Evolutionary conservation across 208 protist species (phyloP).

Genomic region (Leishmania turanica): DNA sequence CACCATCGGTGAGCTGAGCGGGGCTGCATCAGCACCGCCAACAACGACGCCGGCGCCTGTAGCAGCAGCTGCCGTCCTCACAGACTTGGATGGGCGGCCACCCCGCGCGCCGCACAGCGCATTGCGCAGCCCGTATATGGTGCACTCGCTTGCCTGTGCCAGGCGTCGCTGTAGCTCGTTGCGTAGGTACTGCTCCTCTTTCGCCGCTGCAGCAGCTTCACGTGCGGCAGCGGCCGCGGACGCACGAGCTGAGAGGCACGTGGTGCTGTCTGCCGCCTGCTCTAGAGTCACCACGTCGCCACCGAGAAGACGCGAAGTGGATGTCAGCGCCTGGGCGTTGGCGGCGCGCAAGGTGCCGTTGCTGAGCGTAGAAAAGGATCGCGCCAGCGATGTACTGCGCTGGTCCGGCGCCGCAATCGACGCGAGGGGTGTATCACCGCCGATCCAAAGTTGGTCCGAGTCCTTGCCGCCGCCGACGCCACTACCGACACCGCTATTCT

Average conservation of each 20-base stretch:
- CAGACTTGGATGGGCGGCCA: not conserved
- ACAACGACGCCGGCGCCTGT: not conserved
- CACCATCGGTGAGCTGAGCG: not conserved
- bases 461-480: not conserved
- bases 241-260: not conserved
- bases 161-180: slow-evolving; percentile 13
- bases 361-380: not conserved
- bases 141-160: slow-evolving; percentile 5
- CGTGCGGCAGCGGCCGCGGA: not conserved
- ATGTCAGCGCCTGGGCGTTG: not conserved
- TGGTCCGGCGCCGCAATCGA: not conserved
- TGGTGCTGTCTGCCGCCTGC: not conserved
- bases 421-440: not conserved
- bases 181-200: slow-evolving; percentile 3
- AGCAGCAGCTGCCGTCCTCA: not conserved
- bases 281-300: not conserved
- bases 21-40: not conserved
- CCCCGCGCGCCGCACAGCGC: not conserved
- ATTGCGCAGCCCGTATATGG: slow-evolving; percentile 4
- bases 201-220: not conserved
- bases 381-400: not conserved
- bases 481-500: not conserved
- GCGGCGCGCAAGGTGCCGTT: not conserved
- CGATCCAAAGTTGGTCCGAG: not conserved
- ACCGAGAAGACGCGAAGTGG: not conserved